Conservation (phyloP, 148 eudicot species). For the Silene uniflora region DNA sequence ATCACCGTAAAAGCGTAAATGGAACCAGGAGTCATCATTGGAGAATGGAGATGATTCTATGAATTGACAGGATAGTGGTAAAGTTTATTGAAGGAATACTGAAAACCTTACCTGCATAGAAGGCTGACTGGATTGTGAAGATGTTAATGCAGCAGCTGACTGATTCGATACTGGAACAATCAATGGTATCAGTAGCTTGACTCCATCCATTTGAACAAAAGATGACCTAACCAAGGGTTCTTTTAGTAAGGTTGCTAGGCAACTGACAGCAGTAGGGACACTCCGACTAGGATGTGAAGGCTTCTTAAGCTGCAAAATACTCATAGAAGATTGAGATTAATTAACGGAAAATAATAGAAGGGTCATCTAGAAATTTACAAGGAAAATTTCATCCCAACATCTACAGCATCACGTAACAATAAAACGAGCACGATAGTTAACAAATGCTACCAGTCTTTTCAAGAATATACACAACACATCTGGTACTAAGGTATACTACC, state of each 20-base stretch:
- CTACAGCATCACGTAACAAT: neutral
- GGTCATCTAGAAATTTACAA: neutral
- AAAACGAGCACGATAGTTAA: neutral
- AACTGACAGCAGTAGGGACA: constrained; percentile 64
- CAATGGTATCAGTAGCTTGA: constrained; percentile 83
- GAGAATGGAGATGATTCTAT: neutral
- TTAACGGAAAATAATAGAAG: neutral
- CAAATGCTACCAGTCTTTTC: neutral
- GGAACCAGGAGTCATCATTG: neutral
- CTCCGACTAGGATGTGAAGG: constrained; percentile 85
- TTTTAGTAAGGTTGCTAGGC: constrained; percentile 78
- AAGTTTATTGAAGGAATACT: neutral
- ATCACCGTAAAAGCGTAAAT: constrained; percentile 7
- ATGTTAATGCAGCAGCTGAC: constrained; percentile 39
- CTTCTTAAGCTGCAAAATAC: constrained; percentile 66
- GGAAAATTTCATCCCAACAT: neutral
- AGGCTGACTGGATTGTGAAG: constrained; percentile 51
- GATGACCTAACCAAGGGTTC: constrained; percentile 85
- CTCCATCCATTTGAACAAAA: constrained; percentile 93
- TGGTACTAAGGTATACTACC: neutral
- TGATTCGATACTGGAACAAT: constrained; percentile 90
- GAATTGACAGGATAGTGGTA: neutral
- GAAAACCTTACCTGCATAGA: constrained; percentile 64
- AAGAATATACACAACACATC: constrained; percentile 1
- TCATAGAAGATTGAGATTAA: constrained; percentile 5